A percentile compares a stretch with the other conserved stretches of the same genome.
phyloP scores from a whole-genome alignment of 2,329 filamentous ascomycete species.

The Botrytis squamosa region DNA sequence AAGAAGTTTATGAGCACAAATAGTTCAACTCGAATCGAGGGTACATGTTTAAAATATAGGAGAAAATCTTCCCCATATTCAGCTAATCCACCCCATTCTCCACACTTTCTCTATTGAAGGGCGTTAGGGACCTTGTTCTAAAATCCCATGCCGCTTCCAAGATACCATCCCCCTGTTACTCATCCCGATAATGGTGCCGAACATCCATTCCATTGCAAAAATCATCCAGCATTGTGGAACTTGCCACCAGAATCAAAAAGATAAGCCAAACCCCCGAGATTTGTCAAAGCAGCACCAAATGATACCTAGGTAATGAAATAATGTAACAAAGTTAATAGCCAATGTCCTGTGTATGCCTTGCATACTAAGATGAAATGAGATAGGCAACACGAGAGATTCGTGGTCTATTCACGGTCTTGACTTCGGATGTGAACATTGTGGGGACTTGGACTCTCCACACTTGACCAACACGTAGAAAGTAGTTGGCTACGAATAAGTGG shows the following conservation, averaged over 20 bases:
- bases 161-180: neutral
- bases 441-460: neutral
- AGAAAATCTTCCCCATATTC: neutral
- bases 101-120: neutral
- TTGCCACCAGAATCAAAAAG: neutral
- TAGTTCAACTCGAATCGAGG: neutral
- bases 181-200: neutral
- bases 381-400: neutral
- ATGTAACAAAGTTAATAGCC: neutral
- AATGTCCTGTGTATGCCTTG: neutral
- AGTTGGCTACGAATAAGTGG: neutral
- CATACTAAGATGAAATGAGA: neutral
- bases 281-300: constrained; percentile 1
- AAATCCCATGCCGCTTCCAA: neutral
- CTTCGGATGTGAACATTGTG: neutral
- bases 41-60: neutral
- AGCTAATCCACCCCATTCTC: constrained; percentile 5
- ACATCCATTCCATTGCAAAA: neutral
- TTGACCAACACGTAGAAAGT: neutral
- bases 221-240: neutral
- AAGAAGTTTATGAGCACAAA: neutral
- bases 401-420: neutral
- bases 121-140: neutral
- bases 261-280: neutral
- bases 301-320: neutral